These are phyloP conservation scores for Oropetium thomaeum DNA, from an alignment of 176 grass and related monocot genomes.

Conservation along the genomic window DNA sequence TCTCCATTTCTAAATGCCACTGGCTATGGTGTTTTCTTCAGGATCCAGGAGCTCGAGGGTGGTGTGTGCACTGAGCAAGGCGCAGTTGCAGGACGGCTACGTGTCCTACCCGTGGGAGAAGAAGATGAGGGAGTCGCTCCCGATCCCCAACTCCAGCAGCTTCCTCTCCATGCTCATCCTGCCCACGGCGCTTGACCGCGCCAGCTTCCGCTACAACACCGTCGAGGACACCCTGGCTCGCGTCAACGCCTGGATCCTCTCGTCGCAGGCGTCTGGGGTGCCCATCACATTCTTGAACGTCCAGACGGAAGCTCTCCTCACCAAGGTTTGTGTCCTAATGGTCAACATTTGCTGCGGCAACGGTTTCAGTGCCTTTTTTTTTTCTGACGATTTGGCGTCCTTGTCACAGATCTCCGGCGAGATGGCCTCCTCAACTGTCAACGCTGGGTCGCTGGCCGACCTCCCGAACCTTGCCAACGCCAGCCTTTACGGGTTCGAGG, in stretches of 20 bases:
- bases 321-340: constrained; percentile 65
- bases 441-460: constrained; percentile 75
- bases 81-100: constrained; percentile 88
- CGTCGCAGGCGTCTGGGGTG: constrained; percentile 61
- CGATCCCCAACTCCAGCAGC: constrained; percentile 61
- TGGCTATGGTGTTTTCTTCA: constrained; percentile 8
- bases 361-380: background rate
- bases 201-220: constrained; percentile 66
- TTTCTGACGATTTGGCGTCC: background rate
- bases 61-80: constrained; percentile 80
- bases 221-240: constrained; percentile 85
- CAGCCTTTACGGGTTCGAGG: constrained; percentile 94
- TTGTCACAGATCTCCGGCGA: constrained; percentile 79
- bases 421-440: constrained; percentile 85
- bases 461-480: constrained; percentile 85
- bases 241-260: constrained; percentile 77
- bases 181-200: constrained; percentile 59
- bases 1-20: constrained; percentile 7
- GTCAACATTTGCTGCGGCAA: background rate
- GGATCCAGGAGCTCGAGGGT: constrained; percentile 80
- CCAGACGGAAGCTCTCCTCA: constrained; percentile 91
- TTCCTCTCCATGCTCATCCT: constrained; percentile 89
- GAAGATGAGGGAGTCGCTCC: constrained; percentile 83
- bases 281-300: constrained; percentile 82
- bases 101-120: constrained; percentile 92